Evolutionary conservation across 192 early-diverging fungal species (phyloP).

Genomic region (Dimargaris cristalligena): DNA sequence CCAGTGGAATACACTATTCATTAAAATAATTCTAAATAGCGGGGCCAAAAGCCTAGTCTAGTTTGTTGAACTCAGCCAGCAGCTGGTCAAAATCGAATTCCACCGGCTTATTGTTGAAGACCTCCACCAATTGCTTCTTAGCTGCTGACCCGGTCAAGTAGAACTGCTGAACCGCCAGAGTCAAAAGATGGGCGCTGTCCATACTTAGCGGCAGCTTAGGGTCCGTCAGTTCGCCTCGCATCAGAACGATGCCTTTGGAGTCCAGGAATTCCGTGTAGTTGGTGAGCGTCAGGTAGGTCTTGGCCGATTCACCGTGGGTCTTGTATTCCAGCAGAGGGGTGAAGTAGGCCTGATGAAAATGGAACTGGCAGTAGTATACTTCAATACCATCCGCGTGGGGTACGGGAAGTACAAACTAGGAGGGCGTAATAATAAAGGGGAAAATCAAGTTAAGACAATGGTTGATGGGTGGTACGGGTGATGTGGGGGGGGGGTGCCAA

Average conservation of each 20-base stretch:
- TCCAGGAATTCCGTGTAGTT: slow-evolving; percentile 74
- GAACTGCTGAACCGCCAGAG: slow-evolving; percentile 67
- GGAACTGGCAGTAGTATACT: slow-evolving; percentile 72
- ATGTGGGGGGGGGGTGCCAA: slow-evolving; percentile 17
- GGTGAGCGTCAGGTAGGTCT: slow-evolving; percentile 67
- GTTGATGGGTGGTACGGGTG: not conserved
- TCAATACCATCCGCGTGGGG: slow-evolving; percentile 67
- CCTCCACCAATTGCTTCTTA: slow-evolving; percentile 49
- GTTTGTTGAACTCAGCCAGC: slow-evolving; percentile 31
- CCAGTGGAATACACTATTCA: too few relatives aligned
- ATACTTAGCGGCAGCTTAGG: slow-evolving; percentile 34
- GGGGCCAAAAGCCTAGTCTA: too few relatives aligned
- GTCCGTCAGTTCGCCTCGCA: slow-evolving; percentile 61
- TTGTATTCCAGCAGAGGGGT: slow-evolving; percentile 84
- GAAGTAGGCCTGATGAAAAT: slow-evolving; percentile 70
- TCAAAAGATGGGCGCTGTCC: slow-evolving; percentile 61
- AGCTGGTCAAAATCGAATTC: slow-evolving; percentile 54
- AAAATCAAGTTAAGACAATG: not conserved
- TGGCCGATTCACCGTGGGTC: slow-evolving; percentile 54
- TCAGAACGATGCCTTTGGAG: slow-evolving; percentile 71
- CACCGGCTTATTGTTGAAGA: slow-evolving; percentile 59
- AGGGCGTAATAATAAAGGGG: not conserved
- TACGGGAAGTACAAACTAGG: slow-evolving; percentile 70
- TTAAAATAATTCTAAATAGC: too few relatives aligned
- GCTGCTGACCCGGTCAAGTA: slow-evolving; percentile 58